These are phyloP conservation scores for Pogostemon cablin DNA, from an alignment of 257 asterid species.

Conservation along the genomic window DNA sequence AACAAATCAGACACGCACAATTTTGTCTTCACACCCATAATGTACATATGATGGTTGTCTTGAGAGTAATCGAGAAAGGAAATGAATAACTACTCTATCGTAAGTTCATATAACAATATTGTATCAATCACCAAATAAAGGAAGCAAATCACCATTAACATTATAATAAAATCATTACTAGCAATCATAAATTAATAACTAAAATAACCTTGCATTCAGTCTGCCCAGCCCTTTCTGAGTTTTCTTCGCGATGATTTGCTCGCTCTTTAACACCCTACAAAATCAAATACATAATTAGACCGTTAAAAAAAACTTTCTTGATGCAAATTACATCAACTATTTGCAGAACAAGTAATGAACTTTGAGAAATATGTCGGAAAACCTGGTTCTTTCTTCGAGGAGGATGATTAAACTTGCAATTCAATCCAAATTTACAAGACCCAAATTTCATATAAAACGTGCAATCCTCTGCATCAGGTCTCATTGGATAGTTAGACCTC, in stretches of 20 bases:
- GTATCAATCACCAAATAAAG: slow-evolving; percentile 15
- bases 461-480: slow-evolving; percentile 94
- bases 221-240: slow-evolving; percentile 50
- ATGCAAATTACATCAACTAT: neutral
- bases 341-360: slow-evolving; percentile 1
- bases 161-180: neutral
- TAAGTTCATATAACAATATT: slow-evolving; percentile 1
- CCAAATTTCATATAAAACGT: slow-evolving; percentile 73
- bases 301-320: neutral
- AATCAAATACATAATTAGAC: slow-evolving; percentile 18
- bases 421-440: slow-evolving; percentile 75
- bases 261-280: slow-evolving; percentile 49
- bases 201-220: slow-evolving; percentile 74
- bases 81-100: slow-evolving; percentile 2
- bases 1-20: neutral
- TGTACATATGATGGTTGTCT: neutral
- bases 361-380: neutral
- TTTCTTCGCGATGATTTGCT: slow-evolving; percentile 46
- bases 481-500: slow-evolving; percentile 60
- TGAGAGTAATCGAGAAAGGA: slow-evolving; percentile 14
- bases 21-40: neutral
- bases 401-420: slow-evolving; percentile 96
- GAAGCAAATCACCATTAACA: slow-evolving; percentile 14
- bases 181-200: neutral
- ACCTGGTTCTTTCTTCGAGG: slow-evolving; percentile 73